A percentile compares a stretch with the other conserved stretches of the same genome.
Evolutionary conservation across 805 yeast genomes (phyloP).

Genomic region (Torulaspora delbrueckii): DNA sequence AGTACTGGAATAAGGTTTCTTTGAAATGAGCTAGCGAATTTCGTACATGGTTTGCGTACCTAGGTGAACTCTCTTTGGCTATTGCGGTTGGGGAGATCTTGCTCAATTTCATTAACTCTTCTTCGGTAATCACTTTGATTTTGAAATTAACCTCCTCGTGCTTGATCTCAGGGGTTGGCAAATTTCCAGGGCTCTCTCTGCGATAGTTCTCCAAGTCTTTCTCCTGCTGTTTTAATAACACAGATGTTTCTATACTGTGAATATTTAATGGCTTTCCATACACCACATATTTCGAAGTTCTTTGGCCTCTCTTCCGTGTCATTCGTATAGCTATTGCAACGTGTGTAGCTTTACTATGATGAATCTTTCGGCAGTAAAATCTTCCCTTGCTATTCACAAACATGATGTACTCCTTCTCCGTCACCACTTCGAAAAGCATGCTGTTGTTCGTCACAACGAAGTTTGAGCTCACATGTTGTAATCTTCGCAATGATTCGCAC

Average conservation of each 20-base stretch:
- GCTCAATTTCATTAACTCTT: neutral
- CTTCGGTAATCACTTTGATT: slow-evolving; percentile 1
- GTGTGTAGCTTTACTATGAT: slow-evolving; percentile 8
- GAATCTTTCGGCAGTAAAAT: slow-evolving; percentile 9
- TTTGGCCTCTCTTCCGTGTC: slow-evolving; percentile 1
- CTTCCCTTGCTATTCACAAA: slow-evolving; percentile 9
- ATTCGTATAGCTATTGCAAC: slow-evolving; percentile 7
- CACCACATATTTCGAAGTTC: slow-evolving; percentile 9
- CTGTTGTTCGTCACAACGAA: slow-evolving; percentile 5
- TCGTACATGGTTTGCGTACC: neutral
- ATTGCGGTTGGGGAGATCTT: neutral
- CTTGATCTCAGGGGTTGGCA: neutral
- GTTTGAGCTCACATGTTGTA: slow-evolving; percentile 9
- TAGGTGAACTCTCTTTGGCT: neutral
- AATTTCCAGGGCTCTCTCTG: neutral
- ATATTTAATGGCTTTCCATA: slow-evolving; percentile 3
- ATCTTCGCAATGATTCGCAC: slow-evolving; percentile 1
- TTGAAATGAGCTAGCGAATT: neutral
- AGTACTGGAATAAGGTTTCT: neutral
- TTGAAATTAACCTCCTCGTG: neutral
- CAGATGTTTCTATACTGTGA: neutral
- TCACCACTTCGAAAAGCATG: slow-evolving; percentile 7
- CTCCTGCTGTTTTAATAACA: slow-evolving; percentile 8
- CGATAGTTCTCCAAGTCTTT: neutral
- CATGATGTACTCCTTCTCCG: slow-evolving; percentile 4